Evolutionary conservation across 306 rosid genomes (phyloP).

Genomic region (Pterocarpus macrocarpus): DNA sequence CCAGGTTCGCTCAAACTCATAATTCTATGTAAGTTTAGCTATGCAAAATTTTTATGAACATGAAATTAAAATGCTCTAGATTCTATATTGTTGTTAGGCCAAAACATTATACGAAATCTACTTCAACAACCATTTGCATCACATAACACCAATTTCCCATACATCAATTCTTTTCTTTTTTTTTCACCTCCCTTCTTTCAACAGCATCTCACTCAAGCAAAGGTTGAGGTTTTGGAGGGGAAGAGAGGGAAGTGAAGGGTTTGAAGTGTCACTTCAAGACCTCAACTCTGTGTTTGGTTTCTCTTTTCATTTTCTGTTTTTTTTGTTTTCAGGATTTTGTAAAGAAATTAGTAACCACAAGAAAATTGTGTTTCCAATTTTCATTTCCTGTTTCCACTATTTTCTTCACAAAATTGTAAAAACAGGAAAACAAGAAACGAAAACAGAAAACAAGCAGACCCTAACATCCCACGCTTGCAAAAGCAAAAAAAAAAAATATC

Average conservation of each 20-base stretch:
- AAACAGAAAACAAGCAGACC: background rate
- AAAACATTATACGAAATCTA: background rate
- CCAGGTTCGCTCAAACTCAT: background rate
- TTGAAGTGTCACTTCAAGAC: too few species aligned
- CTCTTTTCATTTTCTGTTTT: too few species aligned
- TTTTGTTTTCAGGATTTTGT: too few species aligned
- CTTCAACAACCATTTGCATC: background rate
- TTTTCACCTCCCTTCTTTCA: background rate
- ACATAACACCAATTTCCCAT: background rate
- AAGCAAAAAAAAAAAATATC: background rate
- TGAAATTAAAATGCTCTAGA: background rate
- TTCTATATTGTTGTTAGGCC: background rate
- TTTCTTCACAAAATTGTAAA: too few species aligned
- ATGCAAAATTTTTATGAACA: background rate
- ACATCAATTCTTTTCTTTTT: background rate
- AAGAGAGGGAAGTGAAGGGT: too few species aligned
- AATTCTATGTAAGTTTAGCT: background rate
- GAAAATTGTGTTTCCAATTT: too few species aligned
- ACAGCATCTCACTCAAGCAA: background rate
- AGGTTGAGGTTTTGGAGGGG: too few species aligned
- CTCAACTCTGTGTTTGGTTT: too few species aligned
- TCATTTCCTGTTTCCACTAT: too few species aligned
- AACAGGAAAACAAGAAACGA: too few species aligned
- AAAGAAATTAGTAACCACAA: too few species aligned
- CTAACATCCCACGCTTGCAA: conserved; percentile 3